Conservation (phyloP, 768 basidiomycete genomes). For the Saitozyma sp. region DNA sequence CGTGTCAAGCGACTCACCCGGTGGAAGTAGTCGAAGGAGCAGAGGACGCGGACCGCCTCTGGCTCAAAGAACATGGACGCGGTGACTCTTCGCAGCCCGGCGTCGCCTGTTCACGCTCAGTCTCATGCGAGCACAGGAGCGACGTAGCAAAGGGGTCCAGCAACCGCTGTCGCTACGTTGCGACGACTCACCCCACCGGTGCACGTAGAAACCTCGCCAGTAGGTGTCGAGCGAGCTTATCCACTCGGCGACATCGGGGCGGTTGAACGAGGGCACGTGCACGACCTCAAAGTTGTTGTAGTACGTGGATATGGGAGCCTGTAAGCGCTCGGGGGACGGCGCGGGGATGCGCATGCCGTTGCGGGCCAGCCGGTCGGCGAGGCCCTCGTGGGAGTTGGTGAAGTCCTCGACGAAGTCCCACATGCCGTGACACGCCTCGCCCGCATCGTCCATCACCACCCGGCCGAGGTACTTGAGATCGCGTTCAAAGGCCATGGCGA, state of each 20-base stretch:
- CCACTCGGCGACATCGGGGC: background rate
- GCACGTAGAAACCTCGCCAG: constrained; percentile 3
- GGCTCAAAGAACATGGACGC: constrained; percentile 5
- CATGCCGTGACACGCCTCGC: background rate
- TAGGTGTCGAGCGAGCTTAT: background rate
- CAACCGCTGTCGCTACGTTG: too few relatives aligned
- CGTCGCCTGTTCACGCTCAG: background rate
- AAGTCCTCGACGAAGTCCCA: background rate
- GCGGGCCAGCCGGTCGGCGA: background rate
- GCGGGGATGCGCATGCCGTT: too few relatives aligned
- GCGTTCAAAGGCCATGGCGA: background rate
- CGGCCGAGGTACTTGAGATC: constrained; percentile 1
- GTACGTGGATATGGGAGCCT: background rate
- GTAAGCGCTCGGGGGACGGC: background rate
- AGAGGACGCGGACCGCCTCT: background rate
- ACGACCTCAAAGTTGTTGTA: constrained; percentile 9
- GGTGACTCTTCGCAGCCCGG: constrained; percentile 1
- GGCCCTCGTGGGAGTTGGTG: background rate
- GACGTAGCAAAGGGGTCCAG: too few relatives aligned
- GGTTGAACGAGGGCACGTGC: constrained; percentile 1
- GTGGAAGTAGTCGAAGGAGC: constrained; percentile 2
- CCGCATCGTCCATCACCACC: background rate
- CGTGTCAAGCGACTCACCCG: background rate
- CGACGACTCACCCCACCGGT: constrained; percentile 10
- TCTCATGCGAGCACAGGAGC: background rate